These are phyloP conservation scores for Boletus rubropictus DNA, from an alignment of 768 basidiomycete species.

Conservation along the genomic window DNA sequence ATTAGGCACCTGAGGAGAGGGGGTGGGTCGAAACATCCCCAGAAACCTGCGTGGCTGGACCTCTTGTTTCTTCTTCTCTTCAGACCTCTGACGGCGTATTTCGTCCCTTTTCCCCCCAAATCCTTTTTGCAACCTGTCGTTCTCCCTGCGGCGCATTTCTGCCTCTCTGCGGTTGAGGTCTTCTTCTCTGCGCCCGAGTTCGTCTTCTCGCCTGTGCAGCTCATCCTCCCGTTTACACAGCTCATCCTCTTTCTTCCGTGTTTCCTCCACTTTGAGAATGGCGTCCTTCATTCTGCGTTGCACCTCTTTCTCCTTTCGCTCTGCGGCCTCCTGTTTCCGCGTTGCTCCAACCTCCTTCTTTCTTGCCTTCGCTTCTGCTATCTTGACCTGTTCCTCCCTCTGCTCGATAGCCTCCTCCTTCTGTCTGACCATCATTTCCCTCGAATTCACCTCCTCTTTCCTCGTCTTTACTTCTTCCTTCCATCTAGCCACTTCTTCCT, in stretches of 20 bases:
- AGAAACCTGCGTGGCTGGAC: conserved; percentile 24
- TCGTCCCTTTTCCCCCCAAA: conserved; percentile 30
- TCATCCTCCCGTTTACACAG: conserved; percentile 25
- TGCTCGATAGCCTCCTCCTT: conserved; percentile 27
- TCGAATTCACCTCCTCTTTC: conserved; percentile 26
- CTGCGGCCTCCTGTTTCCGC: conserved; percentile 27
- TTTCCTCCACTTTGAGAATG: conserved; percentile 18
- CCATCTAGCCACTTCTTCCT: conserved; percentile 23
- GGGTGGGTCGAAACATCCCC: conserved; percentile 18
- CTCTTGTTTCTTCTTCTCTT: conserved; percentile 29
- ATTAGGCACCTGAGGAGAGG: conserved; percentile 26
- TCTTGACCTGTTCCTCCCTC: conserved; percentile 25
- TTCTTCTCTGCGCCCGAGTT: conserved; percentile 28
- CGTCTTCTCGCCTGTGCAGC: conserved; percentile 24
- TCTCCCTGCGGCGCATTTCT: conserved; percentile 28
- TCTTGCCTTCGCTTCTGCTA: conserved; percentile 21
- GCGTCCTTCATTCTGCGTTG: conserved; percentile 25
- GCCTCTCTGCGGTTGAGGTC: conserved; percentile 28
- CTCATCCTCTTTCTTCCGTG: conserved; percentile 24
- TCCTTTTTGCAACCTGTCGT: conserved; percentile 24
- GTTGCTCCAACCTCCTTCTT: conserved; percentile 28
- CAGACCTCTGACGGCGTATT: conserved; percentile 26
- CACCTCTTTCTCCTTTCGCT: conserved; percentile 29
- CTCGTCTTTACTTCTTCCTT: conserved; percentile 21
- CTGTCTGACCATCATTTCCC: conserved; percentile 23